Percentiles rank a stretch among this genome's conserved stretches.
phyloP scores from a whole-genome alignment of 2,329 filamentous ascomycete genomes.

The Shiraia sp. region DNA sequence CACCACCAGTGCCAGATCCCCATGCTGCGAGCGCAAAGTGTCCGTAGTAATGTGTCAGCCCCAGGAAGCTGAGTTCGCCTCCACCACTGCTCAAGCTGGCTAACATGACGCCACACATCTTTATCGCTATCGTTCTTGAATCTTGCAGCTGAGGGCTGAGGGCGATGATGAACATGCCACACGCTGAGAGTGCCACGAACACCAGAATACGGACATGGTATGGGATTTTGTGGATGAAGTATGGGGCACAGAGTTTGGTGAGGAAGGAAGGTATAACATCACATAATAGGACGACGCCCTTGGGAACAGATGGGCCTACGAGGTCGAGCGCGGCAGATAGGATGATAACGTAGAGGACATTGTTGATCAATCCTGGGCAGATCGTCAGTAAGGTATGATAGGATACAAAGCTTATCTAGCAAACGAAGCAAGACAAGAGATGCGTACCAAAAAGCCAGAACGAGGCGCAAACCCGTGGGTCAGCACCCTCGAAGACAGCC shows the following conservation, averaged over 20 bases:
- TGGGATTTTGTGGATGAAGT: slow-evolving; percentile 87
- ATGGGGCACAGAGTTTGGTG: slow-evolving; percentile 85
- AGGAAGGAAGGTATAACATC: slow-evolving; percentile 89
- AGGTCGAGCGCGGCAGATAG: slow-evolving; percentile 94
- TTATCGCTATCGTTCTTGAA: slow-evolving; percentile 67
- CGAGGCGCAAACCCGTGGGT: slow-evolving; percentile 72
- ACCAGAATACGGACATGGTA: slow-evolving; percentile 75
- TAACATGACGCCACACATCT: slow-evolving; percentile 81
- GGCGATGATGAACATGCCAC: slow-evolving; percentile 87
- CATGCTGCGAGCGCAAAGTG: slow-evolving; percentile 84
- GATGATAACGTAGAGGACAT: slow-evolving; percentile 96
- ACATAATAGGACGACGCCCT: slow-evolving; percentile 88
- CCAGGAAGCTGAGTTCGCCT: slow-evolving; percentile 88
- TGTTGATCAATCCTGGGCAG: slow-evolving; percentile 80
- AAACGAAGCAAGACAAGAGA: too few relatives aligned
- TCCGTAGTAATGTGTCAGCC: slow-evolving; percentile 91
- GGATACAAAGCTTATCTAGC: too few relatives aligned
- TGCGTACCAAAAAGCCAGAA: slow-evolving; percentile 96
- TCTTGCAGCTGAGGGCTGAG: slow-evolving; percentile 68
- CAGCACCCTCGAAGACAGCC: slow-evolving; percentile 66
- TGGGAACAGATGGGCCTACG: slow-evolving; percentile 82
- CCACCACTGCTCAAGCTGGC: slow-evolving; percentile 84
- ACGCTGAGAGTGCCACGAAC: slow-evolving; percentile 75
- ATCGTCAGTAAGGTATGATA: neutral
- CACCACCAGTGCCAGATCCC: slow-evolving; percentile 90